Percentiles rank a stretch among this genome's conserved stretches.
These are phyloP conservation scores for Tardiomyces blankii DNA, from an alignment of 1,139 yeast species.

Conservation along the genomic window DNA sequence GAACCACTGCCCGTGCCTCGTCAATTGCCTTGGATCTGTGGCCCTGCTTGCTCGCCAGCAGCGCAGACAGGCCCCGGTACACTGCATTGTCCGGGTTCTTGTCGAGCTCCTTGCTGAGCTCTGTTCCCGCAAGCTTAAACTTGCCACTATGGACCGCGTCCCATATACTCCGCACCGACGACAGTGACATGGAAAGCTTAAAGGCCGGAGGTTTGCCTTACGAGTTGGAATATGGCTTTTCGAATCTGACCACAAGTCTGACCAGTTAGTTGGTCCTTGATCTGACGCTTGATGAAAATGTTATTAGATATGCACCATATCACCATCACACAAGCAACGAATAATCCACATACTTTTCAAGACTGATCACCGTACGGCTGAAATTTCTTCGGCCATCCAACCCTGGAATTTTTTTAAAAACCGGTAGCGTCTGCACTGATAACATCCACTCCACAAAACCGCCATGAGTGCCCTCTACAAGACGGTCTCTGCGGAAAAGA, in stretches of 20 bases:
- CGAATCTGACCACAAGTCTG: too few relatives aligned
- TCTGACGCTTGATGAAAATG: too few relatives aligned
- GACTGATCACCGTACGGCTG: too few relatives aligned
- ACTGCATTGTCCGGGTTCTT: constrained; percentile 47
- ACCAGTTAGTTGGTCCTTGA: too few relatives aligned
- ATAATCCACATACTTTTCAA: too few relatives aligned
- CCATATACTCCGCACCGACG: constrained; percentile 12
- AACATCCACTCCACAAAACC: neutral
- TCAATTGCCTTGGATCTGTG: constrained; percentile 34
- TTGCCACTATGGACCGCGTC: constrained; percentile 45
- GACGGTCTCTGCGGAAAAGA: constrained; percentile 46
- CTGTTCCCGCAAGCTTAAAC: constrained; percentile 40
- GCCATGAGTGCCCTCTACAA: constrained; percentile 40
- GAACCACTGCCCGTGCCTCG: constrained; percentile 33
- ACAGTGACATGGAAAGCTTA: neutral
- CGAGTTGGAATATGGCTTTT: too few relatives aligned
- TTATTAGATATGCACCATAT: too few relatives aligned
- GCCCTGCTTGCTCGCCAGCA: constrained; percentile 34
- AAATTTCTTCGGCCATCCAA: neutral
- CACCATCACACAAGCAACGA: too few relatives aligned
- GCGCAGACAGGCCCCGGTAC: constrained; percentile 39
- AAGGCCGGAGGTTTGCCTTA: too few relatives aligned
- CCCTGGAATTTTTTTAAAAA: neutral
- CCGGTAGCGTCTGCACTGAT: neutral
- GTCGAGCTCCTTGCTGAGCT: constrained; percentile 38